phyloP scores from a whole-genome alignment of 2,329 filamentous ascomycete species.

The Plectosphaerella sp. region DNA sequence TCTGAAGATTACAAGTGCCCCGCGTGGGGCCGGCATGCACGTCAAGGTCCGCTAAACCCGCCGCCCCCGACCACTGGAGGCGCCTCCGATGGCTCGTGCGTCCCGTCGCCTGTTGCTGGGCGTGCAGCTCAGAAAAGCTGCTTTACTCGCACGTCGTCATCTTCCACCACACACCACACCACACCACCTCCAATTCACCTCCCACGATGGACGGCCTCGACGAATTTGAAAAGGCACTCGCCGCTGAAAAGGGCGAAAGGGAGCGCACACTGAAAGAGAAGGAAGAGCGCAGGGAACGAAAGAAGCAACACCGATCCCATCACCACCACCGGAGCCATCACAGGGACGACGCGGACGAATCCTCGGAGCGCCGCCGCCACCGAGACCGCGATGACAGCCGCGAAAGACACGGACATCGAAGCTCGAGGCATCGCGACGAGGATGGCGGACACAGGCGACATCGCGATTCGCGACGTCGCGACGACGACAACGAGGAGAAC shows the following conservation, averaged over 20 bases:
- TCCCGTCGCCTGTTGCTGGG: not conserved
- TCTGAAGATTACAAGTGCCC: not conserved
- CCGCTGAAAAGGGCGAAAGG: conserved; percentile 55
- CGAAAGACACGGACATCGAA: conserved; percentile 10
- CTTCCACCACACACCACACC: not conserved
- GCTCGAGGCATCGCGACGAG: conserved; percentile 14
- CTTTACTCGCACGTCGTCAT: not conserved
- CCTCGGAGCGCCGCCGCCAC: conserved; percentile 19
- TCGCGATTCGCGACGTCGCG: conserved; percentile 24
- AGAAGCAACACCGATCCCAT: conserved; percentile 40
- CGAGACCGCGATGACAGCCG: conserved; percentile 16
- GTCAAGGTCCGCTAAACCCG: not conserved
- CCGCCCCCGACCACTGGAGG: too few relatives aligned
- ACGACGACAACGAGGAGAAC: conserved; percentile 43
- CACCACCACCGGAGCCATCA: conserved; percentile 36
- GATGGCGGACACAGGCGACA: conserved; percentile 9
- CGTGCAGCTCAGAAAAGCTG: not conserved
- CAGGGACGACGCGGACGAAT: conserved; percentile 19
- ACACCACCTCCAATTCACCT: not conserved
- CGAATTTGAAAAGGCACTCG: conserved; percentile 76
- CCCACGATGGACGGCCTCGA: conserved; percentile 47
- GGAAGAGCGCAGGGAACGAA: conserved; percentile 36
- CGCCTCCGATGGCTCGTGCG: too few relatives aligned
- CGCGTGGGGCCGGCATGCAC: conserved; percentile 1
- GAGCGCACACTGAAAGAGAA: conserved; percentile 41